These are phyloP conservation scores for Colletotrichum incanum DNA, from an alignment of 2,329 filamentous ascomycete species.

Conservation along the genomic window DNA sequence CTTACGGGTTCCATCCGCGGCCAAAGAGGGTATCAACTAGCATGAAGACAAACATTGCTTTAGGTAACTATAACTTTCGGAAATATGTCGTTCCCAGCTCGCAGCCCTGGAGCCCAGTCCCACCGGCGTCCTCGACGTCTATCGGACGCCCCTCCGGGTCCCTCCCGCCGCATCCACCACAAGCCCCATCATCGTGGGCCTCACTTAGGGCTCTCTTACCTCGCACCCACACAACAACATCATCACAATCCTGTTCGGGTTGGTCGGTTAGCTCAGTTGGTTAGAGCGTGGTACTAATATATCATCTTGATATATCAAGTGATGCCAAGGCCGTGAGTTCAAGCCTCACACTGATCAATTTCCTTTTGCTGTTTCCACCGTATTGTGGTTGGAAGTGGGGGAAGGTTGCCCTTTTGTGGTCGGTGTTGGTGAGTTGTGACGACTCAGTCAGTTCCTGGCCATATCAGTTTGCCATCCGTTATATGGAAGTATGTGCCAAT, in stretches of 20 bases:
- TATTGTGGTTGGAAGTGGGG: not conserved
- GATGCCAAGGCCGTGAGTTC: conserved; percentile 42
- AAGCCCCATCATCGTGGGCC: conserved; percentile 12
- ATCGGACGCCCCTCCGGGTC: not conserved
- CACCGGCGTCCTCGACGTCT: not conserved
- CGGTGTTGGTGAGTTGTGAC: too few relatives aligned
- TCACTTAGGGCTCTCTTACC: conserved; percentile 8
- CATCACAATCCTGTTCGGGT: not conserved
- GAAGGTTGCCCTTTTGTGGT: not conserved
- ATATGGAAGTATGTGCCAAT: not conserved
- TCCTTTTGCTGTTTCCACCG: conserved; percentile 6
- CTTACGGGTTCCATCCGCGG: not conserved
- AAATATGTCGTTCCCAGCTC: not conserved
- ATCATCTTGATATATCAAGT: conserved; percentile 24
- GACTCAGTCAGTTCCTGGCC: not conserved
- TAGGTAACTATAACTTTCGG: too few relatives aligned
- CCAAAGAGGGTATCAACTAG: too few relatives aligned
- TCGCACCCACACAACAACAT: not conserved
- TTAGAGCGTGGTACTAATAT: conserved; percentile 43
- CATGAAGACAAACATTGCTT: too few relatives aligned
- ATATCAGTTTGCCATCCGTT: not conserved
- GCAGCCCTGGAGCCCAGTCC: not conserved
- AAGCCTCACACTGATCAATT: conserved; percentile 41
- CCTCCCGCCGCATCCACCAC: conserved; percentile 8
- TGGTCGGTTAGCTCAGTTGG: conserved; percentile 42